Conservation (phyloP, 768 basidiomycete genomes). For the Pleurotus tuoliensis region DNA sequence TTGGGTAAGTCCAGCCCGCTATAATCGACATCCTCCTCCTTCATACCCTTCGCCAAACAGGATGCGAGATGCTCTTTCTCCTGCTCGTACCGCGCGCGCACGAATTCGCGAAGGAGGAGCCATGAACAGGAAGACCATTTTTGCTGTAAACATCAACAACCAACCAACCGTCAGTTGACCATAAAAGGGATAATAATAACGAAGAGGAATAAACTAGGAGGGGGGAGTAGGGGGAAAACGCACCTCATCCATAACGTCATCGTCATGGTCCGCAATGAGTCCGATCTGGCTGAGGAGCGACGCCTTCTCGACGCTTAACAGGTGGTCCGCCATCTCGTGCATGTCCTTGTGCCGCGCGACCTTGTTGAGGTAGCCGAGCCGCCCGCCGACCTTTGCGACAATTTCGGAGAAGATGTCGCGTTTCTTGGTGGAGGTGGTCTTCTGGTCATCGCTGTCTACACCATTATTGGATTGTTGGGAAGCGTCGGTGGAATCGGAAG, state of each 20-base stretch:
- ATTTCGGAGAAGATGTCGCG: slow-evolving; percentile 29
- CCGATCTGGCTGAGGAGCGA: slow-evolving; percentile 79
- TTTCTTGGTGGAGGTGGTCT: background rate
- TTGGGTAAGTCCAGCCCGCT: slow-evolving; percentile 54
- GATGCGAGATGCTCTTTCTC: slow-evolving; percentile 38
- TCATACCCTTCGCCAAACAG: slow-evolving; percentile 30
- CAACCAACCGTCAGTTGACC: background rate
- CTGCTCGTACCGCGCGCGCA: slow-evolving; percentile 51
- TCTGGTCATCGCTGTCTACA: too few relatives aligned
- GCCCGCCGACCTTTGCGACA: slow-evolving; percentile 67
- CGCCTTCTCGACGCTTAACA: slow-evolving; percentile 70
- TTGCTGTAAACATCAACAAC: slow-evolving; percentile 38
- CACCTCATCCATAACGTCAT: slow-evolving; percentile 89
- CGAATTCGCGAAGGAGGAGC: slow-evolving; percentile 72
- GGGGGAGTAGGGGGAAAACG: too few relatives aligned
- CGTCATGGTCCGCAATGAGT: slow-evolving; percentile 77
- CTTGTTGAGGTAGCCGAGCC: slow-evolving; percentile 74
- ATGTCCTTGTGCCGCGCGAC: slow-evolving; percentile 60
- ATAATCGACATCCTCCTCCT: slow-evolving; percentile 23
- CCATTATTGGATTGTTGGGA: too few relatives aligned
- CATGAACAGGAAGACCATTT: slow-evolving; percentile 83
- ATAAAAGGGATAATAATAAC: too few relatives aligned
- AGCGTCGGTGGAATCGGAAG: too few relatives aligned
- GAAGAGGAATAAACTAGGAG: too few relatives aligned
- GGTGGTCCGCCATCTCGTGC: slow-evolving; percentile 55